These are phyloP conservation scores for Ammopiptanthus mongolicus DNA, from an alignment of 306 rosid genomes.

Conservation along the genomic window DNA sequence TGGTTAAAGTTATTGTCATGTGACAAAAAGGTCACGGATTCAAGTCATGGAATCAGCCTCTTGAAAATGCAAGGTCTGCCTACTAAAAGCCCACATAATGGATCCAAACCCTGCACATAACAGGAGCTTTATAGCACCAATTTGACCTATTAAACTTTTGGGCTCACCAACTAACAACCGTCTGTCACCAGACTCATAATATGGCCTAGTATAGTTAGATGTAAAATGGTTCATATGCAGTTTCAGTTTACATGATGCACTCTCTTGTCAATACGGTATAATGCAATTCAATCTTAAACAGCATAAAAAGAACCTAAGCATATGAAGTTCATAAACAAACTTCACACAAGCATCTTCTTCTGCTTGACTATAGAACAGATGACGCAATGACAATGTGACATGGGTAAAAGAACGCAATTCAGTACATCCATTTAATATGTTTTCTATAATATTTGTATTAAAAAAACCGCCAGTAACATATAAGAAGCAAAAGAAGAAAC, in stretches of 20 bases:
- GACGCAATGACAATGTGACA: background rate
- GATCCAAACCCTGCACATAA: no score
- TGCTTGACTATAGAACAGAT: background rate
- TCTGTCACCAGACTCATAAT: background rate
- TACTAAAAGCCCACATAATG: no score
- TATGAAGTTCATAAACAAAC: background rate
- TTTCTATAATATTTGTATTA: background rate
- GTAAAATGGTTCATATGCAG: background rate
- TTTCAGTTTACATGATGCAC: background rate
- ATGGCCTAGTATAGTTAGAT: background rate
- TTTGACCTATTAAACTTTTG: no score
- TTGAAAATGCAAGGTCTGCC: no score
- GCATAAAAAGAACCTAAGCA: background rate
- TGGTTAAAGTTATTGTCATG: no score
- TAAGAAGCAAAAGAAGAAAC: conserved; percentile 13
- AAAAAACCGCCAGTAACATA: background rate
- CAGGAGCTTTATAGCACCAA: no score
- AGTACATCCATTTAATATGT: background rate
- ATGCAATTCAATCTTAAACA: background rate
- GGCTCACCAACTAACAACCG: background rate
- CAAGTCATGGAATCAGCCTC: no score
- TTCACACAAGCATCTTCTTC: conserved; percentile 9
- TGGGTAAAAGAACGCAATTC: background rate
- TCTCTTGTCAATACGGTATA: background rate
- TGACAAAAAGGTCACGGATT: no score